phyloP scores from a whole-genome alignment of 768 basidiomycete species.

The Leccinum ochraceum region DNA sequence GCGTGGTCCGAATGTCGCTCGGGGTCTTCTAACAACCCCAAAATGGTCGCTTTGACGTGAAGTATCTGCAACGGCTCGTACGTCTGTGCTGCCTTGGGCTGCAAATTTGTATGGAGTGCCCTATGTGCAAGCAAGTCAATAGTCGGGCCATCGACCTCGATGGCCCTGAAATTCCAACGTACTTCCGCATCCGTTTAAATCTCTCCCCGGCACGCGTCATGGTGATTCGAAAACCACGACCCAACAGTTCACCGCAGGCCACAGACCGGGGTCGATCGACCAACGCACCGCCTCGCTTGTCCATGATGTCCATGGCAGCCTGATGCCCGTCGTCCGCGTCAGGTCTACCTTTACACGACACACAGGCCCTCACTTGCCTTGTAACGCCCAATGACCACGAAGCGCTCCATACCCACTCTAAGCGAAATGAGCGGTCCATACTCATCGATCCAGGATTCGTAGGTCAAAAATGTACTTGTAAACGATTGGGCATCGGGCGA shows the following conservation, averaged over 20 bases:
- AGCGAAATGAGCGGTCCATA: conserved; percentile 60
- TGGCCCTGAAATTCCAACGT: conserved; percentile 2
- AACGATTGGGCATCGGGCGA: background rate
- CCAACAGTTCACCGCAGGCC: conserved; percentile 49
- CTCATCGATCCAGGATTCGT: conserved; percentile 54
- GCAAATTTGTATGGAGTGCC: conserved; percentile 15
- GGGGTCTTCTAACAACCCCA: conserved; percentile 15
- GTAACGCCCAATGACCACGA: conserved; percentile 23
- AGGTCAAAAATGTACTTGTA: conserved; percentile 18
- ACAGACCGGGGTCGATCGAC: conserved; percentile 39
- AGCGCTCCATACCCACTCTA: conserved; percentile 38
- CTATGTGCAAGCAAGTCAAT: conserved; percentile 24
- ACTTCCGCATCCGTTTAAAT: conserved; percentile 57
- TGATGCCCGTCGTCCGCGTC: conserved; percentile 25
- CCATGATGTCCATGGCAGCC: conserved; percentile 60
- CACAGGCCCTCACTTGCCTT: conserved; percentile 6
- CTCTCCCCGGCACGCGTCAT: conserved; percentile 50
- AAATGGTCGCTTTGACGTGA: conserved; percentile 21
- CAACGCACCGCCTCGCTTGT: conserved; percentile 28
- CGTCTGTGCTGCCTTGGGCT: conserved; percentile 37
- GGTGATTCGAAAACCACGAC: conserved; percentile 53
- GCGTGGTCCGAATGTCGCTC: conserved; percentile 12
- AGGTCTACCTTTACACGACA: background rate
- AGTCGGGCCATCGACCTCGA: background rate
- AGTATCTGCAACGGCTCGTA: conserved; percentile 47